Evolutionary conservation across 164 flowering plant genomes (phyloP).

Genomic region (Annona cherimola): DNA sequence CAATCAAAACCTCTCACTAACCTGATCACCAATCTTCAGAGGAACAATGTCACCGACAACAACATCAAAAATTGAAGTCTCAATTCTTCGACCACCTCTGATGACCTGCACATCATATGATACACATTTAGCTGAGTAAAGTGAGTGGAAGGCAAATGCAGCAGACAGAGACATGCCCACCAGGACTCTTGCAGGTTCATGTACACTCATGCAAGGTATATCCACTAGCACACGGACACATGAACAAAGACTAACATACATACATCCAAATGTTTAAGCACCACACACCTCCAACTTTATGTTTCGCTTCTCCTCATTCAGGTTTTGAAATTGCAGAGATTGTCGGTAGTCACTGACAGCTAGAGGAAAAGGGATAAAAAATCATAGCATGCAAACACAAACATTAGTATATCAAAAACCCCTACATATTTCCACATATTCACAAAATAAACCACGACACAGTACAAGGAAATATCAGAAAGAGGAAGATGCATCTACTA

Average conservation of each 20-base stretch:
- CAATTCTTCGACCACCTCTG: conserved; percentile 79
- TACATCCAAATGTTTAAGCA: conserved; percentile 1
- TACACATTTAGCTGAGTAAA: not conserved
- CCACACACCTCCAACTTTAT: conserved; percentile 70
- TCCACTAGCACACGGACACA: not conserved
- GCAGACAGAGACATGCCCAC: too few relatives aligned
- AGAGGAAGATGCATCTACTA: too few relatives aligned
- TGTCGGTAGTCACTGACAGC: conserved; percentile 91
- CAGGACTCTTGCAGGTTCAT: too few relatives aligned
- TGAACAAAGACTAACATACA: not conserved
- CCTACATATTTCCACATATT: too few relatives aligned
- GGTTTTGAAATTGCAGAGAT: conserved; percentile 84
- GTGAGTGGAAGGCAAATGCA: not conserved
- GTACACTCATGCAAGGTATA: not conserved
- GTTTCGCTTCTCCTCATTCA: conserved; percentile 92
- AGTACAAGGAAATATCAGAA: too few relatives aligned
- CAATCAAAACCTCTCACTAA: conserved; percentile 10
- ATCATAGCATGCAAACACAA: not conserved
- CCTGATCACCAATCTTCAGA: conserved; percentile 96
- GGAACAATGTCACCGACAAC: conserved; percentile 97
- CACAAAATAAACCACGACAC: too few relatives aligned
- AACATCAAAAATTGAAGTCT: conserved; percentile 82
- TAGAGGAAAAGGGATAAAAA: conserved; percentile 22
- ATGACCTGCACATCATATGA: conserved; percentile 39
- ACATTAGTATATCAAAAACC: not conserved